These are phyloP conservation scores for Begonia fuchsioides DNA, from an alignment of 306 rosid genomes.

Conservation along the genomic window DNA sequence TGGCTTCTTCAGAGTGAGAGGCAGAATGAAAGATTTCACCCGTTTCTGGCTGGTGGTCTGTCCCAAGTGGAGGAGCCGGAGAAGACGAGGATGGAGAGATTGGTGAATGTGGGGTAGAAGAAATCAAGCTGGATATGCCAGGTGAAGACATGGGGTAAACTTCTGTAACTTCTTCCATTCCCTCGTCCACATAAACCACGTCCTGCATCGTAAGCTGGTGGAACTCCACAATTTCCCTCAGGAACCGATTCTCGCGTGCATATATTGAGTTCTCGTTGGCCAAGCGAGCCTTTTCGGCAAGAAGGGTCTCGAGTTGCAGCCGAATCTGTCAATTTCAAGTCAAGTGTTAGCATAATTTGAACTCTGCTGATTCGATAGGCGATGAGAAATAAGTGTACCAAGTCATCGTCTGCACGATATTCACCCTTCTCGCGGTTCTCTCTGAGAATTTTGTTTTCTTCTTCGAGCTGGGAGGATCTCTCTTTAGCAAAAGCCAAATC, in stretches of 20 bases:
- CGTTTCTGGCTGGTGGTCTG: conserved; percentile 5
- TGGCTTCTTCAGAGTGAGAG: conserved; percentile 10
- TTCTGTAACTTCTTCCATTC: conserved; percentile 78
- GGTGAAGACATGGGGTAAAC: conserved; percentile 40
- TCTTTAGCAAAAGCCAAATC: conserved; percentile 87
- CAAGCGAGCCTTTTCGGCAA: conserved; percentile 86
- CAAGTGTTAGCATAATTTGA: not conserved
- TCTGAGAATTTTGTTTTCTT: conserved; percentile 70
- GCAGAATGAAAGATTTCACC: conserved; percentile 24
- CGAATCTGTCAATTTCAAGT: conserved; percentile 48
- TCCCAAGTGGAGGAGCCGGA: conserved; percentile 12
- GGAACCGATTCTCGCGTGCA: conserved; percentile 82
- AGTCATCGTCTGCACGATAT: conserved; percentile 63
- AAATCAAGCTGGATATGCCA: conserved; percentile 24
- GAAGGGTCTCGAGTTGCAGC: conserved; percentile 79
- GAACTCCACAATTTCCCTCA: conserved; percentile 90
- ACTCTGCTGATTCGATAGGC: not conserved
- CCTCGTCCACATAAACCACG: conserved; percentile 73
- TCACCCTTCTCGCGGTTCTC: conserved; percentile 73
- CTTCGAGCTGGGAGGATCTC: conserved; percentile 87
- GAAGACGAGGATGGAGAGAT: conserved; percentile 19
- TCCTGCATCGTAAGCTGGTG: conserved; percentile 97
- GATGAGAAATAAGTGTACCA: conserved; percentile 31
- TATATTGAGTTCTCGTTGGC: conserved; percentile 77
- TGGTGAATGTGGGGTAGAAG: conserved; percentile 35